phyloP scores from a whole-genome alignment of 2,329 filamentous ascomycete genomes.

The Amauroascus niger region DNA sequence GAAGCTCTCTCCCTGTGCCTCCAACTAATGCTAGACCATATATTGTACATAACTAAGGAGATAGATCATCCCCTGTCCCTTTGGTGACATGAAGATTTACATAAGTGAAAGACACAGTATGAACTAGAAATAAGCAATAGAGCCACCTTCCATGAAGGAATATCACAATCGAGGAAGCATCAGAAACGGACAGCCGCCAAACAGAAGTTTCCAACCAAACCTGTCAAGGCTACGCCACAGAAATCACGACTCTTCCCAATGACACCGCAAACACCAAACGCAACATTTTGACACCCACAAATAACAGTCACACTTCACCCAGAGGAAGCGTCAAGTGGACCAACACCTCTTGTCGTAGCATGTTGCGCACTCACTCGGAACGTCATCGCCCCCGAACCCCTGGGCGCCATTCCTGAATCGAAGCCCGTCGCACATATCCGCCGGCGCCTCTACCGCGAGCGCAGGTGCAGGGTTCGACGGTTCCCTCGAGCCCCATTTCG shows the following conservation, averaged over 20 bases:
- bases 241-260: background rate
- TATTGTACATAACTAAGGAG: background rate
- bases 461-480: conserved; percentile 8
- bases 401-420: background rate
- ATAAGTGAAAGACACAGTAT: background rate
- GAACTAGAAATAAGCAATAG: background rate
- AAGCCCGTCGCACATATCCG: background rate
- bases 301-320: background rate
- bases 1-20: background rate
- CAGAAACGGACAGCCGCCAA: too few relatives aligned
- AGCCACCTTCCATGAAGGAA: background rate
- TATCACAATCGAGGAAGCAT: background rate
- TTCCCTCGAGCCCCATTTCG: conserved; percentile 43
- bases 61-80: background rate
- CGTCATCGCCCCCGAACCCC: background rate
- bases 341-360: conserved; percentile 8
- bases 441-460: conserved; percentile 1
- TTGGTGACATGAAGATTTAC: background rate
- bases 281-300: background rate
- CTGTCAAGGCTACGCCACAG: background rate
- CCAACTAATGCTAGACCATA: background rate
- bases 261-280: conserved; percentile 1
- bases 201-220: background rate
- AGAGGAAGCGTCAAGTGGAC: background rate
- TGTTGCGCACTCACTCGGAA: background rate